These are phyloP conservation scores for Gossypium stocksii DNA, from an alignment of 345 rosid species.

Conservation along the genomic window DNA sequence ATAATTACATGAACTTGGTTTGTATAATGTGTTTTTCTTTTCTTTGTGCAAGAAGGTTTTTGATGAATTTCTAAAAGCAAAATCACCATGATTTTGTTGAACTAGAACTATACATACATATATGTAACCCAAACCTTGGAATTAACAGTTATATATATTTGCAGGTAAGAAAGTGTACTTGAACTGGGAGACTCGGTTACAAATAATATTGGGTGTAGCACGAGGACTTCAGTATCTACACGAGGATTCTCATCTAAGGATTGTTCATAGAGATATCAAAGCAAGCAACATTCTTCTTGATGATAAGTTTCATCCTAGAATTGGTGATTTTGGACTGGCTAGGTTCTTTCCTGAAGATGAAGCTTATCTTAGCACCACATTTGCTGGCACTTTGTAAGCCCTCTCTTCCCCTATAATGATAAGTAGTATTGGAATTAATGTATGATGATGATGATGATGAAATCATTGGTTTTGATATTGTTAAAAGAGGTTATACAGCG, in stretches of 20 bases:
- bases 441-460: neutral
- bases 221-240: conserved; percentile 66
- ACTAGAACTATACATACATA: neutral
- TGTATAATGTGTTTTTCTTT: no score
- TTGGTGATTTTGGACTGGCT: conserved; percentile 72
- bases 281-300: conserved; percentile 78
- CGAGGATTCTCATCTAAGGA: conserved; percentile 57
- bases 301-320: conserved; percentile 56
- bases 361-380: conserved; percentile 57
- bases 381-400: conserved; percentile 70
- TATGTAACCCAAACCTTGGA: neutral
- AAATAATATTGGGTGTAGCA: conserved; percentile 56
- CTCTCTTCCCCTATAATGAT: neutral
- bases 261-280: conserved; percentile 67
- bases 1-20: no score
- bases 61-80: neutral
- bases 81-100: neutral
- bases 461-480: neutral
- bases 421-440: neutral
- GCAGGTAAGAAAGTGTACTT: conserved; percentile 42
- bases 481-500: conserved; percentile 57
- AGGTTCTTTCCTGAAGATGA: conserved; percentile 74
- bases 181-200: conserved; percentile 49
- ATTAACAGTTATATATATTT: neutral
- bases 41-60: neutral